A percentile compares a stretch with the other conserved stretches of the same genome.
These are phyloP conservation scores for Tillandsia leiboldiana DNA, from an alignment of 176 grass and related monocot genomes.

Conservation along the genomic window DNA sequence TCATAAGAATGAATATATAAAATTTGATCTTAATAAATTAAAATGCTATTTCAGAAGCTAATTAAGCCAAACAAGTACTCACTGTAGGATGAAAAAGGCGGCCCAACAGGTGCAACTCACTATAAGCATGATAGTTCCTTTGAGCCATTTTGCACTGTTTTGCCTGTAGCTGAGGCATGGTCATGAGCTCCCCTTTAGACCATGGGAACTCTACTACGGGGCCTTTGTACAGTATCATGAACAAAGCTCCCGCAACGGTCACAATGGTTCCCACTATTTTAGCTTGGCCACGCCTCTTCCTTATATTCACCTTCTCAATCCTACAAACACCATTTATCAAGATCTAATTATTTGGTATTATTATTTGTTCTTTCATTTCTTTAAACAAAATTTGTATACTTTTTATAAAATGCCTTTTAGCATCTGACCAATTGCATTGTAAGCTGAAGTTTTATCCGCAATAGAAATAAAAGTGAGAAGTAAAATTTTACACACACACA, in stretches of 20 bases:
- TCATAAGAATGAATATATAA: too few relatives aligned
- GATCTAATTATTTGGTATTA: too few relatives aligned
- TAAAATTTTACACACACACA: too few relatives aligned
- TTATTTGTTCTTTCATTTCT: too few relatives aligned
- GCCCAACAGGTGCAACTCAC: conserved; percentile 57
- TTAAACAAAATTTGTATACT: too few relatives aligned
- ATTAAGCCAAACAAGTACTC: background rate
- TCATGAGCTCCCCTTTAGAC: conserved; percentile 39
- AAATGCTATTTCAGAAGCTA: too few relatives aligned
- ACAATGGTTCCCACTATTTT: conserved; percentile 61
- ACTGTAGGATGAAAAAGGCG: conserved; percentile 86
- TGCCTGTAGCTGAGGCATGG: background rate
- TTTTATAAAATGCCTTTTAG: too few relatives aligned
- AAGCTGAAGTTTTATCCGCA: too few relatives aligned
- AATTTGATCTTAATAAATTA: too few relatives aligned
- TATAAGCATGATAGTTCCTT: conserved; percentile 52
- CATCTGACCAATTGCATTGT: too few relatives aligned
- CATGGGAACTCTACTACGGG: conserved; percentile 58
- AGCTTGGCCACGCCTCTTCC: conserved; percentile 61
- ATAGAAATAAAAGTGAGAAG: too few relatives aligned
- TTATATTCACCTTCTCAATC: conserved; percentile 64
- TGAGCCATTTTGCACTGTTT: conserved; percentile 33
- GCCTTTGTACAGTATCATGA: conserved; percentile 85
- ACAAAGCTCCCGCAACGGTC: conserved; percentile 66
- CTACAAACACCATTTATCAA: background rate